Evolutionary conservation across 1,284 basidiomycete species (phyloP).

Genomic region (Cutaneotrichosporon sp.): DNA sequence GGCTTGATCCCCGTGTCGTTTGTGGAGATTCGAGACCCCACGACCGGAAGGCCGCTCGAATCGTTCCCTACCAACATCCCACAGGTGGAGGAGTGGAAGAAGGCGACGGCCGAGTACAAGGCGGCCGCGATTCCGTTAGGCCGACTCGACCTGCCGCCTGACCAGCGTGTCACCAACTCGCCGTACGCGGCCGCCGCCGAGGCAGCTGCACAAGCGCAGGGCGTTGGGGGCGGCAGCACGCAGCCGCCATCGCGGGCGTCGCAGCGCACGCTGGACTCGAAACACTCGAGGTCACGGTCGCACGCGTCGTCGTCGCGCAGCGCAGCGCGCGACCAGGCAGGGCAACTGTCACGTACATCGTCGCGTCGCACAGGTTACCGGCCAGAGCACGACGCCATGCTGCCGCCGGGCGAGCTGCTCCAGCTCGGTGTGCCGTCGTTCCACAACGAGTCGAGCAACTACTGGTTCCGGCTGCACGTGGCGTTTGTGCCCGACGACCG

Average conservation of each 20-base stretch:
- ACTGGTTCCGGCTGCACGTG: constrained; percentile 94
- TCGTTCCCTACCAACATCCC: constrained; percentile 77
- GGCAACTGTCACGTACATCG: constrained; percentile 8
- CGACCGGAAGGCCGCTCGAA: constrained; percentile 64
- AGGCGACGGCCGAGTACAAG: constrained; percentile 89
- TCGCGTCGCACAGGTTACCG: constrained; percentile 23
- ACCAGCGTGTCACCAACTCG: constrained; percentile 39
- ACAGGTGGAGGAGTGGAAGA: constrained; percentile 97
- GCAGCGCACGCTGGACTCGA: constrained; percentile 28
- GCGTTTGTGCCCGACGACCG: constrained; percentile 73
- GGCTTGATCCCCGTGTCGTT: constrained; percentile 96
- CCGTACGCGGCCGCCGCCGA: constrained; percentile 31
- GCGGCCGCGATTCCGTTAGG: constrained; percentile 92
- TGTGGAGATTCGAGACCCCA: constrained; percentile 89
- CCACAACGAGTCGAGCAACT: constrained; percentile 91
- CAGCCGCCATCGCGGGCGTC: constrained; percentile 10
- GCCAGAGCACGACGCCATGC: constrained; percentile 42
- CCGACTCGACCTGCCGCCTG: constrained; percentile 65
- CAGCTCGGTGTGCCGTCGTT: constrained; percentile 90
- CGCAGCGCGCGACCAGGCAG: background rate
- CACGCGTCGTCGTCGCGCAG: background rate
- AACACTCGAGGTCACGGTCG: background rate
- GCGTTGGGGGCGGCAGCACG: background rate
- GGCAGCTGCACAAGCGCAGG: constrained; percentile 1
- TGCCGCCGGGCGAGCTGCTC: constrained; percentile 77